Evolutionary conservation across 78 protist species (phyloP), one percentile per base, ranked within the genome.

Genomic region (Tieghemostelium lacteum): DNA sequence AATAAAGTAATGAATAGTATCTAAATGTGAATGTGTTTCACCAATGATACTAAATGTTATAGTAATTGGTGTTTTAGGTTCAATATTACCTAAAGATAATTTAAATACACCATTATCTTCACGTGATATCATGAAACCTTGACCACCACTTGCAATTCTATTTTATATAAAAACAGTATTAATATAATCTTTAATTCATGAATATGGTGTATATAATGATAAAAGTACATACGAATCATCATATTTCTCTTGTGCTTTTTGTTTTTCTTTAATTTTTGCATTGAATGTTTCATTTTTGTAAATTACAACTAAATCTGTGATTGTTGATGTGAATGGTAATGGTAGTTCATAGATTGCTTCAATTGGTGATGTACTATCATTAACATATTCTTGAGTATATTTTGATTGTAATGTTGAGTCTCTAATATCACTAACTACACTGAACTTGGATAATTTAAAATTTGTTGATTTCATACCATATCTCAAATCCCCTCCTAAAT

Each of bases 131-230:
- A 83, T 33, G 64, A 83, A 83, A 19, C 78, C 91, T 58, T 83
- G 77, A 19, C 73, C 73, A n/a, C 91, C 91, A 45, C 72, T 69
- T 2, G 91, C 91, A 12, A 83, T 69, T 0, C n/a, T n/a, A n/a
- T n/a, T n/a, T n/a, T n/a, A n/a, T n/a, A n/a, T n/a, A n/a, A n/a
- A n/a, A n/a, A n/a, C n/a, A n/a, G n/a, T n/a, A n/a, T n/a, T n/a
- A n/a, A n/a, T n/a, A n/a, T n/a, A n/a, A n/a, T n/a, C n/a, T n/a
- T n/a, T n/a, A n/a, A n/a, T n/a, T n/a, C n/a, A n/a, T n/a, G n/a
- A n/a, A n/a, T n/a, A n/a, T n/a, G n/a, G n/a, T n/a, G n/a, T n/a
- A n/a, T n/a, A n/a, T n/a, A n/a, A n/a, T n/a, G n/a, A n/a, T n/a
- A n/a, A n/a, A n/a, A n/a, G n/a, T n/a, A n/a, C n/a, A n/a, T n/a